Base-by-base conservation (phyloP, 495 filamentous ascomycete genomes). In the Xylaria cubensis region DNA sequence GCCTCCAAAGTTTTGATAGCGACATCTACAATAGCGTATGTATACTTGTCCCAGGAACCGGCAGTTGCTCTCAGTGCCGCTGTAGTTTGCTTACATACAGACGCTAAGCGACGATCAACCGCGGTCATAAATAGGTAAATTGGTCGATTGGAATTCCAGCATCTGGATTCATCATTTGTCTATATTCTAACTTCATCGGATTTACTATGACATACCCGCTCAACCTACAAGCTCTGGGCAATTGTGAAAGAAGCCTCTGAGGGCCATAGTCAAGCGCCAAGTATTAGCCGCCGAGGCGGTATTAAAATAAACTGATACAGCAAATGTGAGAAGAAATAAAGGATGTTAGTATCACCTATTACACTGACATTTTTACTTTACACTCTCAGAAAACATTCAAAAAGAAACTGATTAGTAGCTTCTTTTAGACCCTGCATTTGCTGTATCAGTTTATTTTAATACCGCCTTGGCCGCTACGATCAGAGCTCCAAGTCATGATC, bases 221-320 rank as follows among this genome's bases (percentile, higher is more conserved):
- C 26, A 29, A 2, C 26, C 26, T 29, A 29, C 26, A 29, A 36
- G 36, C 29, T 7, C 26, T 15, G 5, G 34, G 29, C 32, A 59
- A 15, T 15, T 19, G 3, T 29, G 6, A 59, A 59, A 58, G 26
- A 29, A 58, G 19, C 17, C 29, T 19, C 53, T 5, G 29, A 7
- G 21, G 21, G 39, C 36, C 44, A 44, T 44, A n/a, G 44, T 42
- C 41, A 36, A 42, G 29, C n/a, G 65, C 65, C 48, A 56, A 67
- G 67, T 61, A 62, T 61, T 69, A 69, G 67, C 67, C 67, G 55
- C 26, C 26, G 26, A 29, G 26, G 26, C 26, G 26, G 26, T 29
- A 29, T 29, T 29, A 29, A 29, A 29, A 29, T 29, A 29, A 29
- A 29, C 26, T 29, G 26, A 29, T 29, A 29, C 26, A 29, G 26